Evolutionary conservation across 176 grass and related monocot species (phyloP).

Genomic region (Neostapfia colusana): DNA sequence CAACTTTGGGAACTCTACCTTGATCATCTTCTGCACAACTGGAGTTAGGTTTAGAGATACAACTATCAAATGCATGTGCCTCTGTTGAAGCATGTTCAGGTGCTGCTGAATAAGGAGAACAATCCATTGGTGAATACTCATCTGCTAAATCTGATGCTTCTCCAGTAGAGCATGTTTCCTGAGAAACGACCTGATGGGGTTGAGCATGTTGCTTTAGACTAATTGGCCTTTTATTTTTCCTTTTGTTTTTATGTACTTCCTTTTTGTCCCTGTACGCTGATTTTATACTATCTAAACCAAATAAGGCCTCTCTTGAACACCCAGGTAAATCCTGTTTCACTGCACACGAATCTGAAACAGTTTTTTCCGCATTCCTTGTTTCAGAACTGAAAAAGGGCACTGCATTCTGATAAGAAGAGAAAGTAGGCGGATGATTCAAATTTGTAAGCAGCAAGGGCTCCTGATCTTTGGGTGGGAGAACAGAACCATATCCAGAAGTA

Average conservation of each 20-base stretch:
- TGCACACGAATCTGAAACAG: constrained; percentile 31
- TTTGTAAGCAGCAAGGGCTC: constrained; percentile 23
- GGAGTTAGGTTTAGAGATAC: constrained; percentile 38
- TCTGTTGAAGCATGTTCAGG: constrained; percentile 50
- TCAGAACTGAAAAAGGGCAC: constrained; percentile 45
- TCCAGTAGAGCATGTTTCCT: constrained; percentile 38
- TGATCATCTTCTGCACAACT: constrained; percentile 50
- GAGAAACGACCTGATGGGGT: constrained; percentile 35
- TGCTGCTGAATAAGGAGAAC: constrained; percentile 59
- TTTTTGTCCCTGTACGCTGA: constrained; percentile 59
- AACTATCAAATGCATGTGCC: constrained; percentile 24
- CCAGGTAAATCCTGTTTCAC: constrained; percentile 41
- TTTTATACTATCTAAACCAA: constrained; percentile 52
- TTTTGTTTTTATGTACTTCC: constrained; percentile 51
- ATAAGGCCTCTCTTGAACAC: constrained; percentile 58
- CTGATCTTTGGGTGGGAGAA: constrained; percentile 38
- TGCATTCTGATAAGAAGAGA: constrained; percentile 34
- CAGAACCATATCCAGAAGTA: constrained; percentile 15
- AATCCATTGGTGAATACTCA: constrained; percentile 91
- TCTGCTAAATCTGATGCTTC: constrained; percentile 40
- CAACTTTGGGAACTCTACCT: constrained; percentile 15
- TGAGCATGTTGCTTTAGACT: constrained; percentile 50
- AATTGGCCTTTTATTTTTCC: constrained; percentile 55
- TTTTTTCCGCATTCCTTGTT: constrained; percentile 19
- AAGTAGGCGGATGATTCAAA: constrained; percentile 28